A percentile compares a stretch with the other conserved stretches of the same genome.
These are phyloP conservation scores for Akebia trifoliata DNA, from an alignment of 164 flowering plant species.

Conservation along the genomic window DNA sequence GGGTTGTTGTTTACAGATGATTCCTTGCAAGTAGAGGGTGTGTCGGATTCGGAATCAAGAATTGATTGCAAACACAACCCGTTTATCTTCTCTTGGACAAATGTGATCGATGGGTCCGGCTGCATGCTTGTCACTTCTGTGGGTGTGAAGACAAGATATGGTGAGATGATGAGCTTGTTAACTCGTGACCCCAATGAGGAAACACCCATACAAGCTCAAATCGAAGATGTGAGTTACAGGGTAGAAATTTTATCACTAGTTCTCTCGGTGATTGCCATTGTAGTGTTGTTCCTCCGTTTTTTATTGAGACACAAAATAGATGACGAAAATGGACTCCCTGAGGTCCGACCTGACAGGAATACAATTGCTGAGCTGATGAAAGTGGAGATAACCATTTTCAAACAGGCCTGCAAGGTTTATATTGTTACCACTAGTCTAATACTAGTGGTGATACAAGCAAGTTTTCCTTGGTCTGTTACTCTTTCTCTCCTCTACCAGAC, in stretches of 20 bases:
- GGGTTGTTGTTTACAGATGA: not conserved
- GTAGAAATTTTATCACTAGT: not conserved
- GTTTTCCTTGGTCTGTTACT: too few relatives aligned
- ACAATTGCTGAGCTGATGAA: too few relatives aligned
- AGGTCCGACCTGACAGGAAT: too few relatives aligned
- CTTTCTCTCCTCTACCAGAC: too few relatives aligned
- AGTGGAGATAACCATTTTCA: too few relatives aligned
- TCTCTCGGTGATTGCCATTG: too few relatives aligned
- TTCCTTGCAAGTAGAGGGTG: not conserved
- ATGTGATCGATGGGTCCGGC: constrained; percentile 12
- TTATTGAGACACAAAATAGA: too few relatives aligned
- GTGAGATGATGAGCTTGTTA: constrained; percentile 8
- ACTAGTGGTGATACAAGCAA: too few relatives aligned
- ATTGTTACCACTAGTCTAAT: too few relatives aligned
- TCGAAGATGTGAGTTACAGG: not conserved
- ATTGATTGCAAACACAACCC: constrained; percentile 15
- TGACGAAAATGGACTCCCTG: too few relatives aligned
- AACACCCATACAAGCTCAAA: constrained; percentile 2
- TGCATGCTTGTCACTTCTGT: constrained; percentile 18
- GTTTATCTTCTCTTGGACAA: constrained; percentile 27
- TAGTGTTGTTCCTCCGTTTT: not conserved
- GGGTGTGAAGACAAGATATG: constrained; percentile 15
- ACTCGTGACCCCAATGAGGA: not conserved
- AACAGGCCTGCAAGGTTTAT: too few relatives aligned
- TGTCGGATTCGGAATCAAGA: not conserved